phyloP scores from a whole-genome alignment of 2,329 filamentous ascomycete species.

The Ophiostoma australiae region DNA sequence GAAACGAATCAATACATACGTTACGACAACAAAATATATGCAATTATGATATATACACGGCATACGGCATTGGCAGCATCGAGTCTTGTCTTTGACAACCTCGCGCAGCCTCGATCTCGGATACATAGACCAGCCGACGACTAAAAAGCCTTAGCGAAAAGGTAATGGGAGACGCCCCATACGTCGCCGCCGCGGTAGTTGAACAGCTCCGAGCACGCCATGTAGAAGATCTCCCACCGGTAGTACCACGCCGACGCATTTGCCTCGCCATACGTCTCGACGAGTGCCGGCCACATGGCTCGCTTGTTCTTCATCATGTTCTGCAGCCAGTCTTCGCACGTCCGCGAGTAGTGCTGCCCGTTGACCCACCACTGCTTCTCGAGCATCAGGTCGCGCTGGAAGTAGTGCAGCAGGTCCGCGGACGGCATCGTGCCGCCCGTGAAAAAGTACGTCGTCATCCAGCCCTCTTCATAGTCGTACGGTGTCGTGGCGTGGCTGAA shows the following conservation, averaged over 20 bases:
- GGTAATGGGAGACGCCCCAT: constrained; percentile 63
- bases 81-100: no score
- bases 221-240: constrained; percentile 67
- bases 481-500: constrained; percentile 61
- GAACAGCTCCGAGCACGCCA: constrained; percentile 67
- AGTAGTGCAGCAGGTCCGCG: constrained; percentile 61
- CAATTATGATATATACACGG: background rate
- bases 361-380: constrained; percentile 67
- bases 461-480: constrained; percentile 66
- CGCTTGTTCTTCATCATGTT: constrained; percentile 56
- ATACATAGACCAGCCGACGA: background rate
- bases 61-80: background rate
- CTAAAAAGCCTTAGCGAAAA: constrained; percentile 54
- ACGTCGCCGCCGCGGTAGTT: constrained; percentile 60
- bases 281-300: constrained; percentile 58
- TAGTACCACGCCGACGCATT: constrained; percentile 60
- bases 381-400: constrained; percentile 57
- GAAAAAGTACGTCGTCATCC: constrained; percentile 72
- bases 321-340: constrained; percentile 63
- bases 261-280: constrained; percentile 59
- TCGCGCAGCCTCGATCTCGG: background rate
- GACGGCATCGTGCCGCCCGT: constrained; percentile 68
- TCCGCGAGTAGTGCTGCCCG: constrained; percentile 63
- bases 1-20: background rate
- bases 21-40: background rate